Conservation (phyloP, 2,329 filamentous ascomycete genomes). For the Cladosporium colombiae region DNA sequence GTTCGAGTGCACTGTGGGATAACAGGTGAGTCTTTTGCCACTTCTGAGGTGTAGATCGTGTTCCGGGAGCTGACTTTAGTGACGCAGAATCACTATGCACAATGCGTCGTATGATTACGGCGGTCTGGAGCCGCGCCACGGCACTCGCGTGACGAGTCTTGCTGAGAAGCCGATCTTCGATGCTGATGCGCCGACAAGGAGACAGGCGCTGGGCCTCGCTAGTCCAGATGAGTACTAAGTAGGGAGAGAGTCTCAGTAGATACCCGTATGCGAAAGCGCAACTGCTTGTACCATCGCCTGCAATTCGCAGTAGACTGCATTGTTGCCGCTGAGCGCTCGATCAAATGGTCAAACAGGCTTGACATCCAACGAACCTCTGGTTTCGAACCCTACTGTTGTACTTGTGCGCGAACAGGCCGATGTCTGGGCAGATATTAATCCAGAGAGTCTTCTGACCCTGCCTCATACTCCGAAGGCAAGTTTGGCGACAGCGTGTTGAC, state of each 20-base stretch:
- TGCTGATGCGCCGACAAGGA: conserved; percentile 62
- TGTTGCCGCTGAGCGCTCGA: no score
- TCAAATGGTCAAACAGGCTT: no score
- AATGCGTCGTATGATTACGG: conserved; percentile 75
- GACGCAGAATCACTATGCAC: conserved; percentile 55
- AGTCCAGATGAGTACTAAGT: conserved; percentile 47
- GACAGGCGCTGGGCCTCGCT: conserved; percentile 66
- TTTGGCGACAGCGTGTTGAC: no score
- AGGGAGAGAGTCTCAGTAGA: background rate
- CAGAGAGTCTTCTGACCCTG: no score
- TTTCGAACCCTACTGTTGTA: no score
- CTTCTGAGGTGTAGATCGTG: background rate
- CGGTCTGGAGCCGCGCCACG: conserved; percentile 66
- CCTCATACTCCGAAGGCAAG: no score
- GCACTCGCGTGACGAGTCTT: conserved; percentile 69
- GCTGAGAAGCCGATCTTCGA: conserved; percentile 73
- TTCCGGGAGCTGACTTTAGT: background rate
- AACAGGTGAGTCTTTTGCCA: conserved; percentile 48
- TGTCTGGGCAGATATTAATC: no score
- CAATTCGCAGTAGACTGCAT: no score
- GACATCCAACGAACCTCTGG: no score
- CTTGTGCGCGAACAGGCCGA: no score
- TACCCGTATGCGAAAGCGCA: background rate
- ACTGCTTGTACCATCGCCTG: background rate
- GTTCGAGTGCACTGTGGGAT: conserved; percentile 70